phyloP scores from a whole-genome alignment of 208 protist genomes.

The Wallacemonas sp. region DNA sequence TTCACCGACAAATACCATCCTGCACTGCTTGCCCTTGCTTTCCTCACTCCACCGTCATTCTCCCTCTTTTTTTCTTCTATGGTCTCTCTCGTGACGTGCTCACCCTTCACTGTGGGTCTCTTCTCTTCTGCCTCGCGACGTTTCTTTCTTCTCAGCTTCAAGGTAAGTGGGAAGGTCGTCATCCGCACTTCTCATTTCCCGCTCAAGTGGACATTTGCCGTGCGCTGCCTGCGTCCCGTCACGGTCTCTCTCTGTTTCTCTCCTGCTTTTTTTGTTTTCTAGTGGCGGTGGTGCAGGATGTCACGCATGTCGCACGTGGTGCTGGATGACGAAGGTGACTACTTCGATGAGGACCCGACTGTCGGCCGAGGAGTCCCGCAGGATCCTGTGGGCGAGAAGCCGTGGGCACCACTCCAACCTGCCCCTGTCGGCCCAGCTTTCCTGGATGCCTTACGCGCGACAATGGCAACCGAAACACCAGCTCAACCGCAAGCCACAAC shows the following conservation, averaged over 20 bases:
- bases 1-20: too few species aligned
- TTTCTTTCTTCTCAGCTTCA: background rate
- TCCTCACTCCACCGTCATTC: too few species aligned
- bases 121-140: background rate
- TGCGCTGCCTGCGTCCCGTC: background rate
- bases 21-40: background rate
- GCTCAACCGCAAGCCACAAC: background rate
- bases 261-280: background rate
- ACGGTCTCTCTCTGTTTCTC: background rate
- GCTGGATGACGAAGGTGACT: conserved; percentile 70
- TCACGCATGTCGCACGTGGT: conserved; percentile 39
- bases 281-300: background rate
- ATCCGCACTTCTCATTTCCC: background rate
- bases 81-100: too few species aligned
- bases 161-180: too few species aligned
- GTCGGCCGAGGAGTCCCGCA: conserved; percentile 66
- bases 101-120: too few species aligned
- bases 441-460: conserved; percentile 18
- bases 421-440: conserved; percentile 21
- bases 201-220: background rate
- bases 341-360: conserved; percentile 82
- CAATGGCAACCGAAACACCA: background rate
- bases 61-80: too few species aligned
- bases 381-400: conserved; percentile 42
- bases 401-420: conserved; percentile 43